These are phyloP conservation scores for Begonia loranthoides DNA, from an alignment of 306 rosid genomes.

Conservation along the genomic window DNA sequence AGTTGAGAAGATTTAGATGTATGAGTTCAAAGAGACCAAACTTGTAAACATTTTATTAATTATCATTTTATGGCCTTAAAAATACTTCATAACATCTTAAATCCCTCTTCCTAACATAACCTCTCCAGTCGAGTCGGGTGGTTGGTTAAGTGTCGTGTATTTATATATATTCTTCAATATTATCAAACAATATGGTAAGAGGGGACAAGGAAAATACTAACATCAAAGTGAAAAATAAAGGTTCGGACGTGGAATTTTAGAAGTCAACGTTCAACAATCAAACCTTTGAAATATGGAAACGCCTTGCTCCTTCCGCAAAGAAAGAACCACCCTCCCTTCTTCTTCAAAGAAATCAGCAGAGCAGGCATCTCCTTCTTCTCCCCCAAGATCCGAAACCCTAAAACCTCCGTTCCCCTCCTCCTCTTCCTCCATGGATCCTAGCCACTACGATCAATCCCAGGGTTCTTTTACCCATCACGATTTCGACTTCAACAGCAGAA, in stretches of 20 bases:
- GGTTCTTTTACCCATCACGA: neutral
- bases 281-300: slow-evolving; percentile 2
- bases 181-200: too few species aligned
- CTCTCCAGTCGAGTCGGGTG: too few species aligned
- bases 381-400: neutral
- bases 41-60: too few species aligned
- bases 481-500: slow-evolving; percentile 29
- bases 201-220: too few species aligned
- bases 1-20: too few species aligned
- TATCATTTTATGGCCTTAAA: too few species aligned
- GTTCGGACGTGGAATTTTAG: neutral
- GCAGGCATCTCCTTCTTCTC: slow-evolving; percentile 2
- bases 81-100: too few species aligned
- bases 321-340: neutral
- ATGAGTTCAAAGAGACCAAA: too few species aligned
- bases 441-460: neutral
- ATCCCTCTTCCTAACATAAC: too few species aligned
- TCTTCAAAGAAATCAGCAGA: neutral
- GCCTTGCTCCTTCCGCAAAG: slow-evolving; percentile 1
- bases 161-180: too few species aligned
- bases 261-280: slow-evolving; percentile 25
- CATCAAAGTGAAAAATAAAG: neutral
- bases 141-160: too few species aligned
- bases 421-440: neutral
- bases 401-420: slow-evolving; percentile 3